phyloP scores from a whole-genome alignment of 345 rosid genomes.

The Pistacia integerrima region DNA sequence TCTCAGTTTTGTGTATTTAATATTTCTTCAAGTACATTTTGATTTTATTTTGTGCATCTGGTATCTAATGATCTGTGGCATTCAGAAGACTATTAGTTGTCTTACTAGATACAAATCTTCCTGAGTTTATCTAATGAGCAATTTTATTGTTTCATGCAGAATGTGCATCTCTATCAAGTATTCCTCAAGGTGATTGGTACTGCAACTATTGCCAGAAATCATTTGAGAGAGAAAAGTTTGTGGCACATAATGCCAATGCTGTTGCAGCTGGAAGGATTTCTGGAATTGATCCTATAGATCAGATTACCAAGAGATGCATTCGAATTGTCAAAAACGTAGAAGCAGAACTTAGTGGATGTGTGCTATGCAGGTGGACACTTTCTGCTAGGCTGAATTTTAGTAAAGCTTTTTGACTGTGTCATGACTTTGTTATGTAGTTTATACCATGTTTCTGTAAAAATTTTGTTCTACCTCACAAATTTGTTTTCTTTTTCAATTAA shows the following conservation, averaged over 20 bases:
- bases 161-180: conserved; percentile 65
- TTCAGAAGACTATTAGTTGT: not conserved
- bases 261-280: conserved; percentile 81
- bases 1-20: not conserved
- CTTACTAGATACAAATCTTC: conserved; percentile 13
- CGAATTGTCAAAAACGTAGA: conserved; percentile 81
- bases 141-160: conserved; percentile 53
- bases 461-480: not conserved
- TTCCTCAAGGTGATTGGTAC: conserved; percentile 89
- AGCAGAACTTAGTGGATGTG: conserved; percentile 84
- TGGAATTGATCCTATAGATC: conserved; percentile 79
- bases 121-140: conserved; percentile 15
- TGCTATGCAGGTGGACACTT: conserved; percentile 72
- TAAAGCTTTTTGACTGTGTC: conserved; percentile 8
- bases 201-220: conserved; percentile 80
- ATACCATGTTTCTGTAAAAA: not conserved
- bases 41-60: not conserved
- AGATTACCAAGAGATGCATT: conserved; percentile 82
- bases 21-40: not conserved
- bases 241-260: conserved; percentile 67
- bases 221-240: conserved; percentile 63
- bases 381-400: conserved; percentile 17
- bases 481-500: not conserved
- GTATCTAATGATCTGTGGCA: not conserved
- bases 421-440: conserved; percentile 1